Base-by-base conservation (phyloP, 2,329 filamentous ascomycete species). In the Berkeleyomyces rouxiae region DNA sequence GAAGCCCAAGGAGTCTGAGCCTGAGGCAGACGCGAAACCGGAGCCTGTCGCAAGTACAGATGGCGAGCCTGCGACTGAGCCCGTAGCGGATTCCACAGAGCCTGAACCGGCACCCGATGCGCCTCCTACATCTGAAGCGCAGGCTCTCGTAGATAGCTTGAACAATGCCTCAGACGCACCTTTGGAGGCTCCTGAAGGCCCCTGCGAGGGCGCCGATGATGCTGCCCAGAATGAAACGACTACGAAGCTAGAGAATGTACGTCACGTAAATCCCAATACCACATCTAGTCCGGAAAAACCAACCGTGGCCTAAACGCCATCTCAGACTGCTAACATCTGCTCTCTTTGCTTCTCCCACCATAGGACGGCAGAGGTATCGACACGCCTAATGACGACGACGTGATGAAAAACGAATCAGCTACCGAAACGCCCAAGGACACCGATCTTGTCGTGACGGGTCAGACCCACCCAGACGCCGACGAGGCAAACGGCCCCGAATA, bases 1-100 rank as follows among this genome's bases (percentile, higher is more conserved):
- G 51, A 79, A 81, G 53, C 74, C 77, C 0, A 82, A 80, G 67
- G 75, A 81, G 63, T 66, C 70, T 3, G 65, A 66, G 59, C 58
- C 61, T 5, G 61, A 33, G 10, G 11, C n/a, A 13, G 47, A 60
- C 39, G 36, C 61, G 5, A 61, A 58, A 13, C 5, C 42, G n/a
- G 59, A 64, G 2, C 68, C 68, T 37, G 64, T 67, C 4, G 68
- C 67, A 3, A 13, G 68, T 33, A 57, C 61, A 31, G 69, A 70
- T 43, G 59, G 65, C n/a, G 57, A 23, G 5, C 10, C 58, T 6
- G 46, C 59, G 13, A 47, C 40, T 4, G 63, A 64, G 11, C 37
- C 61, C 40, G 58, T 31, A 55, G 61, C 49, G 7, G 59, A 61
- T 37, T 42, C 53, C 5, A 23, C 59, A 3, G 49, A 64, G 51